These are phyloP conservation scores for Nemania serpens DNA, from an alignment of 2,329 filamentous ascomycete genomes.

Conservation along the genomic window DNA sequence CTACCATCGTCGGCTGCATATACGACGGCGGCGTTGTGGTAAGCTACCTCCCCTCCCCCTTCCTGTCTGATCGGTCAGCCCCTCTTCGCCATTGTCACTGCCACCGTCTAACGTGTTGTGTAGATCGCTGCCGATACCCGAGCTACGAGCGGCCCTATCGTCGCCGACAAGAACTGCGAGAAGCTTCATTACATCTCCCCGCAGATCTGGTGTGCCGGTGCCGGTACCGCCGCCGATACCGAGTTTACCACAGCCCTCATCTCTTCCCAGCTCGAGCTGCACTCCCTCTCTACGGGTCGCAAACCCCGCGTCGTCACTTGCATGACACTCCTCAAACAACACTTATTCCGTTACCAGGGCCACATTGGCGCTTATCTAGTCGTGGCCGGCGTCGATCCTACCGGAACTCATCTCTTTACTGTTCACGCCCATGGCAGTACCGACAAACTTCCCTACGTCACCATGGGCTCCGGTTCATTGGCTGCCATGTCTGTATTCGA, in stretches of 20 bases:
- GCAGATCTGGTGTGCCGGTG: slow-evolving; percentile 98
- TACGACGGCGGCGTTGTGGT: slow-evolving; percentile 96
- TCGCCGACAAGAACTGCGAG: slow-evolving; percentile 99
- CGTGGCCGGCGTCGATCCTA: slow-evolving; percentile 94
- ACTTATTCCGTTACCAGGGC: slow-evolving; percentile 97
- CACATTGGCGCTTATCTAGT: slow-evolving; percentile 98
- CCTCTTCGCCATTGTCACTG: not conserved
- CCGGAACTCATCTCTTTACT: slow-evolving; percentile 92
- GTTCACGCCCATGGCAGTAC: slow-evolving; percentile 98
- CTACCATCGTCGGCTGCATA: slow-evolving; percentile 97
- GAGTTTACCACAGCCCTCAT: slow-evolving; percentile 99
- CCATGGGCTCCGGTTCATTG: slow-evolving; percentile 95
- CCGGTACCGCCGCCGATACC: slow-evolving; percentile 95
- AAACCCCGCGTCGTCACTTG: slow-evolving; percentile 97
- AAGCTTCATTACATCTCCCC: slow-evolving; percentile 99
- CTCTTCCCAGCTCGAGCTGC: slow-evolving; percentile 97
- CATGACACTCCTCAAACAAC: slow-evolving; percentile 99
- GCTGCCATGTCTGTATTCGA: slow-evolving; percentile 99
- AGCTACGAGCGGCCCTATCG: slow-evolving; percentile 95
- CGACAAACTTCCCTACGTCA: slow-evolving; percentile 98
- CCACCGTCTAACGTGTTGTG: slow-evolving; percentile 20
- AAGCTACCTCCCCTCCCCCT: slow-evolving; percentile 43
- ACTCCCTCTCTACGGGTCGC: slow-evolving; percentile 93
- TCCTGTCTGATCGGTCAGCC: not conserved
- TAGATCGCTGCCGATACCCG: slow-evolving; percentile 97